Base-by-base conservation (phyloP, 192 early-diverging fungal species). In the Mortierella alpina region DNA sequence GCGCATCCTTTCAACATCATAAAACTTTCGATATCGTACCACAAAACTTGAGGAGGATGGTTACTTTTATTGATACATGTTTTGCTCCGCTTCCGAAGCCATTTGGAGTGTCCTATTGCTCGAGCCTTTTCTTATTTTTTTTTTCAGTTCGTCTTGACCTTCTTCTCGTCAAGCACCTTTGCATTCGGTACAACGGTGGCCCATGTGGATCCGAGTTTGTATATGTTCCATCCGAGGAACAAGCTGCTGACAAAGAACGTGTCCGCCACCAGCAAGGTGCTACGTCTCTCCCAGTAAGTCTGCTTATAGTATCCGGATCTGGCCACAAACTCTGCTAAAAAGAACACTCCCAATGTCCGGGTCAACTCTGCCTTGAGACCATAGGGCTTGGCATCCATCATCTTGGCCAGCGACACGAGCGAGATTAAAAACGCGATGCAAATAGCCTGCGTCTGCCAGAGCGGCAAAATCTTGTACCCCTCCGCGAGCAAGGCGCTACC, bases 211-310 rank as follows among this genome's bases (percentile, higher is more conserved):
- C 77, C 77, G 8, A 72, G 53, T 61, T 80, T 80, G 66, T 80
- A 80, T 72, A 80, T 72, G 47, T 80, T 80, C 77, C 77, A 80
- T 20, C 77, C 70, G 39, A 80, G 17, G 59, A 72, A 80, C 69
- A 80, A 67, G 39, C 70, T 72, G 41, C 70, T 72, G 13, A 72
- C 65, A 63, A 72, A 63, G 61, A 72, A 80, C 1, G 77, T 80
- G 39, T 80, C 77, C 0, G 77, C 77, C 9, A 80, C 77, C 23
- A 72, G 14, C 60, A 80, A 54, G 7, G 77, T 80, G 5, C 58
- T 17, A 3, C 77, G 69, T 59, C 77, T 61, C 77, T 80, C 50
- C 77, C 77, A 80, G 18, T 80, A 80, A 0, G 77, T 80, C 54
- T 80, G 77, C 20, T 72, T 47, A 45, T 65, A 80, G 23, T 67